Conservation (phyloP, 2,329 filamentous ascomycete genomes). For the Cyphellophora europaea region DNA sequence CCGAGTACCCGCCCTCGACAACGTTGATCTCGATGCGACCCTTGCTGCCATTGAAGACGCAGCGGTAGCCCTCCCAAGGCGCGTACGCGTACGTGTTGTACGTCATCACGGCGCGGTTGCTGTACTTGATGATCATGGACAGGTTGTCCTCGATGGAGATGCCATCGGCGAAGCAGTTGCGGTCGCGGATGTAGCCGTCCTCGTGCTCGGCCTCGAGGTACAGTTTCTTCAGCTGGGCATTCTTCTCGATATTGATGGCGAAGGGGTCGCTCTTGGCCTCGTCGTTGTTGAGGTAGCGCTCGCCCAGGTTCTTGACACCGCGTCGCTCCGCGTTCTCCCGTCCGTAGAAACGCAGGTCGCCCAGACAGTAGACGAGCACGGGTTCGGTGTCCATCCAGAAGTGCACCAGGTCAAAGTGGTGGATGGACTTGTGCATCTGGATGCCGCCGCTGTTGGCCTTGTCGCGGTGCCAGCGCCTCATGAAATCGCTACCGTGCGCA, state of each 20-base stretch:
- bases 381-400: slow-evolving; percentile 52
- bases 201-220: slow-evolving; percentile 56
- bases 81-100: slow-evolving; percentile 53
- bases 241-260: slow-evolving; percentile 45
- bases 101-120: slow-evolving; percentile 47
- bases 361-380: slow-evolving; percentile 48
- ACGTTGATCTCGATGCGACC: slow-evolving; percentile 53
- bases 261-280: slow-evolving; percentile 48
- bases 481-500: slow-evolving; percentile 53
- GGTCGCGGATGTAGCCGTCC: slow-evolving; percentile 52
- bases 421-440: slow-evolving; percentile 54
- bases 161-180: slow-evolving; percentile 54
- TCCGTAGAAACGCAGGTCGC: slow-evolving; percentile 52
- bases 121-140: slow-evolving; percentile 52
- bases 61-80: slow-evolving; percentile 53
- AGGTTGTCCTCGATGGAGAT: slow-evolving; percentile 58
- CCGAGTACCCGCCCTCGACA: slow-evolving; percentile 53
- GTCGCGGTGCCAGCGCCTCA: slow-evolving; percentile 55
- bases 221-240: slow-evolving; percentile 46
- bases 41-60: slow-evolving; percentile 48
- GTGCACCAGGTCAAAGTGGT: slow-evolving; percentile 56
- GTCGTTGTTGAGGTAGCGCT: slow-evolving; percentile 41
- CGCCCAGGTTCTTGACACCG: slow-evolving; percentile 43
- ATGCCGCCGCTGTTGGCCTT: slow-evolving; percentile 51
- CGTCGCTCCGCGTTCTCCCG: slow-evolving; percentile 50